Percentiles rank a stretch among this genome's conserved stretches.
These are phyloP conservation scores for Rhodotorula babjevae DNA, from an alignment of 768 basidiomycete genomes.

Conservation along the genomic window DNA sequence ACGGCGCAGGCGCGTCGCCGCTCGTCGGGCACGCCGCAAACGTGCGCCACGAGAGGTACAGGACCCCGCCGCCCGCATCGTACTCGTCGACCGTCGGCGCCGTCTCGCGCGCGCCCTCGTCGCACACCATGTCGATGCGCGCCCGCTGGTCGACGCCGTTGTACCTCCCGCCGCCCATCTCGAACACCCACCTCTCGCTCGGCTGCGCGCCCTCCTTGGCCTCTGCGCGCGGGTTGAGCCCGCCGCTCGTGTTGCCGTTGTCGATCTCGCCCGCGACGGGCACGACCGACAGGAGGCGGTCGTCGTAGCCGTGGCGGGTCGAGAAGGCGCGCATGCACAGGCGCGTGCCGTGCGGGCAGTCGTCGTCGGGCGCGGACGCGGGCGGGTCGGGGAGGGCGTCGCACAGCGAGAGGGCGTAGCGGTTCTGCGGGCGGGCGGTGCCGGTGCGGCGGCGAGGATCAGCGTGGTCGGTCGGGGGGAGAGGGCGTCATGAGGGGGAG, in stretches of 20 bases:
- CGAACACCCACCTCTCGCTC: slow-evolving; percentile 13
- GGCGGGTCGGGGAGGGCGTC: slow-evolving; percentile 25
- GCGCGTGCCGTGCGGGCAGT: slow-evolving; percentile 51
- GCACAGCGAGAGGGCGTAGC: slow-evolving; percentile 39
- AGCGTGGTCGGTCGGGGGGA: no score
- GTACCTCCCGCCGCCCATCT: slow-evolving; percentile 22
- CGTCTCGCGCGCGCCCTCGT: slow-evolving; percentile 38
- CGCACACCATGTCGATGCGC: slow-evolving; percentile 30
- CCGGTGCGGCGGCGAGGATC: not conserved
- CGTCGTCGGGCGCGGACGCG: slow-evolving; percentile 15
- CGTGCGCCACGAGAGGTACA: slow-evolving; percentile 61
- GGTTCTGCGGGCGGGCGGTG: slow-evolving; percentile 3
- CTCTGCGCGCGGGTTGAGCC: slow-evolving; percentile 43
- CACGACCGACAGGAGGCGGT: slow-evolving; percentile 68
- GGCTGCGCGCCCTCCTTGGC: not conserved
- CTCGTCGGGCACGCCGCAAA: slow-evolving; percentile 57
- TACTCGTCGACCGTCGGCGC: slow-evolving; percentile 61
- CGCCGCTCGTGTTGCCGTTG: not conserved
- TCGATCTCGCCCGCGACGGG: slow-evolving; percentile 55
- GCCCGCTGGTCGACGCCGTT: slow-evolving; percentile 20
- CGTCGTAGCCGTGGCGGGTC: slow-evolving; percentile 54
- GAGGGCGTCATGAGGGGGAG: no score
- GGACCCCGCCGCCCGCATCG: slow-evolving; percentile 52
- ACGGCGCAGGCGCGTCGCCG: slow-evolving; percentile 39
- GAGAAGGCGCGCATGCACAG: slow-evolving; percentile 71